Evolutionary conservation across 2,329 filamentous ascomycete species (phyloP).

Genomic region (Elsinoe necatrix): DNA sequence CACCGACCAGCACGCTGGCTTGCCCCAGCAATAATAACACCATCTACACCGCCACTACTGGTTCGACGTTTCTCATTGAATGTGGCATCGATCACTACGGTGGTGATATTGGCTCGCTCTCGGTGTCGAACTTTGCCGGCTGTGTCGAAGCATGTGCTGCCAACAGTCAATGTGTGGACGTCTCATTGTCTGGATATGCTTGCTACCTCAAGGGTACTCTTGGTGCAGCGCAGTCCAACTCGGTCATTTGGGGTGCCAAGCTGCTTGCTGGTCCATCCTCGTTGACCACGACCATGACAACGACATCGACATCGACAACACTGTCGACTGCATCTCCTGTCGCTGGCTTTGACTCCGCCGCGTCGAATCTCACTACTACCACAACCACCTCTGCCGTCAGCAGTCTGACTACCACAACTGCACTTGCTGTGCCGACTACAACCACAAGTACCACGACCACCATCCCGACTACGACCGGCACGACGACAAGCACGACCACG

Average conservation of each 20-base stretch:
- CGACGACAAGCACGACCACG: conserved; percentile 6
- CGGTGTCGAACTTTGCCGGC: conserved; percentile 18
- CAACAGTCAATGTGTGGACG: conserved; percentile 21
- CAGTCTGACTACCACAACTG: conserved; percentile 16
- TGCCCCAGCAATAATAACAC: conserved; percentile 26
- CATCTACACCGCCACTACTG: conserved; percentile 20
- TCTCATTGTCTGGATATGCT: conserved; percentile 21
- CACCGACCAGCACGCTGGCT: conserved; percentile 19
- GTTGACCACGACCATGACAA: conserved; percentile 15
- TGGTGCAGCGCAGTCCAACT: conserved; percentile 17
- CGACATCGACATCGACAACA: conserved; percentile 7
- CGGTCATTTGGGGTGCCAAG: conserved; percentile 18
- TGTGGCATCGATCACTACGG: conserved; percentile 26
- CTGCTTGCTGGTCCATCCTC: conserved; percentile 10
- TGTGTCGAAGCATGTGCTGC: conserved; percentile 24
- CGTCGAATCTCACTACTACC: conserved; percentile 7
- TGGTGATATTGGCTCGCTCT: conserved; percentile 22
- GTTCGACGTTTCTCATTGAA: conserved; percentile 25
- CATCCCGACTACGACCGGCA: background rate
- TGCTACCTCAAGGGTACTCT: conserved; percentile 20
- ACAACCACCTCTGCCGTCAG: background rate
- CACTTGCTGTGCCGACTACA: background rate
- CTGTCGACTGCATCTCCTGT: background rate
- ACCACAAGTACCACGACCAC: conserved; percentile 16
- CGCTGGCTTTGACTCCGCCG: background rate